A percentile compares a stretch with the other conserved stretches of the same genome.
phyloP scores from a whole-genome alignment of 345 rosid species.

The Nephelium lappaceum region DNA sequence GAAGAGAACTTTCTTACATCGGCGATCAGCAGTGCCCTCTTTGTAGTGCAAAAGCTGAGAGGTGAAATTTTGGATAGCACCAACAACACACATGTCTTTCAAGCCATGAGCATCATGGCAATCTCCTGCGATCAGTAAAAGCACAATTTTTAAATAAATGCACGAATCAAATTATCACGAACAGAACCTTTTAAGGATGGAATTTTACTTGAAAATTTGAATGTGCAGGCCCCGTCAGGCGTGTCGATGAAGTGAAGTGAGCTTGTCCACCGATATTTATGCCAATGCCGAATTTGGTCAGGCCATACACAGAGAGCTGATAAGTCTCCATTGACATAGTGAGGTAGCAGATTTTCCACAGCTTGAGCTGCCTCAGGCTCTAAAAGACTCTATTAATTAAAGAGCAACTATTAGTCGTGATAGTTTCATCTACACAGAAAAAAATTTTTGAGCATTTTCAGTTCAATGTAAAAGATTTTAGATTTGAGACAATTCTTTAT shows the following conservation, averaged over 20 bases:
- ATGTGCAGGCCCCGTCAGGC: slow-evolving; percentile 64
- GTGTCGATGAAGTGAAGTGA: slow-evolving; percentile 81
- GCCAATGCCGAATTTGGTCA: slow-evolving; percentile 80
- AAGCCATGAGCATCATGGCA: slow-evolving; percentile 68
- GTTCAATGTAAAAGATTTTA: neutral
- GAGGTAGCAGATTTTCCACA: slow-evolving; percentile 56
- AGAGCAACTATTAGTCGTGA: neutral
- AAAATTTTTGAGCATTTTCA: neutral
- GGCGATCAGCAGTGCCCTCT: slow-evolving; percentile 84
- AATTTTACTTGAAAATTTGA: slow-evolving; percentile 50
- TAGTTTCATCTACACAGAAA: neutral
- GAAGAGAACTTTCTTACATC: slow-evolving; percentile 43
- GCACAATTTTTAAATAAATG: neutral
- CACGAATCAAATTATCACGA: neutral
- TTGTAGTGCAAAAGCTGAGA: slow-evolving; percentile 86
- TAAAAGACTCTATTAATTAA: slow-evolving; percentile 53
- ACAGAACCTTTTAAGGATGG: neutral
- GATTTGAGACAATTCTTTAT: neutral
- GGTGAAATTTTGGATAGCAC: slow-evolving; percentile 87
- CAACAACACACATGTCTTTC: slow-evolving; percentile 75
- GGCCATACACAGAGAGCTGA: slow-evolving; percentile 74
- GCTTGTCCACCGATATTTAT: slow-evolving; percentile 72
- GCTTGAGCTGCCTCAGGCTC: slow-evolving; percentile 74
- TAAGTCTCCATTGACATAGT: slow-evolving; percentile 51
- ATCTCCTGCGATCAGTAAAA: slow-evolving; percentile 57